Evolutionary conservation across 441 rosid genomes (phyloP), one percentile per base, ranked within the genome.

Genomic region (Pelargonium australe): DNA sequence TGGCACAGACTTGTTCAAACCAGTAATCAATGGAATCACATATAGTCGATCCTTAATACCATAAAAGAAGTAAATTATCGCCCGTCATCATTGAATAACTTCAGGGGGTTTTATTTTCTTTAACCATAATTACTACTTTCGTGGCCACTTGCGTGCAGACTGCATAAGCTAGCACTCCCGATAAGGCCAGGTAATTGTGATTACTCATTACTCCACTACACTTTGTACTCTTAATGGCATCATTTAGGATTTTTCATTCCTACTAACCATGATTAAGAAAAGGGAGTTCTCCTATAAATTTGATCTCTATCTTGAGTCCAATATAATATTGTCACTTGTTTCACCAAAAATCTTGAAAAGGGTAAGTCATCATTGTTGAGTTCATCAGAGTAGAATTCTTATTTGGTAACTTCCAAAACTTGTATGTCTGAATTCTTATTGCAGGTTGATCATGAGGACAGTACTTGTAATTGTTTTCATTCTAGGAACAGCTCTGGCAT

Each of bases 181-280:
- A 16, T 65, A n/a, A 68, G 62, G 40, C 20, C 51, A 63, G 14
- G 11, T 28, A 7, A 47, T 43, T 67, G 75, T 75, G 72, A 55
- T 68, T 71, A 31, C 37, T 31, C 37, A 31, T 31, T 4, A 68
- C 9, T 45, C 79, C 72, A 68, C 69, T 67, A 66, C 7, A 45
- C 57, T 4, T 57, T 47, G 65, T 11, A 40, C 14, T 19, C 63
- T 40, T 13, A 65, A 70, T 72, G 65, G 47, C 25, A 47, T 17
- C 28, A 66, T 14, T 31, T 8, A 25, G 13, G n/a, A 43, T 8
- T 60, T 10, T 67, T 13, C 23, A 11, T 53, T 69, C 77, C 51
- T 41, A 70, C 75, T 76, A 71, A 64, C 61, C 76, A 75, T 75
- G 61, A 75, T 72, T 64, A 74, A 66, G 37, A 45, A 67, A 37